phyloP scores from a whole-genome alignment of 768 basidiomycete species.

The Suillus tomentosus region DNA sequence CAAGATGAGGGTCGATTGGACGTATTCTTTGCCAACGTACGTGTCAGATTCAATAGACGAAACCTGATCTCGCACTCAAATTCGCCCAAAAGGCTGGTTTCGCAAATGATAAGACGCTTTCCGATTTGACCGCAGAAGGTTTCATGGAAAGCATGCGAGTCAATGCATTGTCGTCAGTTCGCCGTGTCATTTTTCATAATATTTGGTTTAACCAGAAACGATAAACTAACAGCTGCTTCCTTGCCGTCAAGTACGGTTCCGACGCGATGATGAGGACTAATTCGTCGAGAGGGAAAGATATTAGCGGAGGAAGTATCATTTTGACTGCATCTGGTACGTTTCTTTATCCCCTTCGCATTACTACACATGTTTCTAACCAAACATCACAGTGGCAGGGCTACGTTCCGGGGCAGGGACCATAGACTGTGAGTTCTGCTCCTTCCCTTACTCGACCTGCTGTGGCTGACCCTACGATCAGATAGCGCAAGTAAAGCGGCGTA shows the following conservation, averaged over 20 bases:
- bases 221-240: conserved; percentile 63
- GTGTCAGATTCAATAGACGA: conserved; percentile 21
- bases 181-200: conserved; percentile 11
- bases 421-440: conserved; percentile 60
- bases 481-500: conserved; percentile 94
- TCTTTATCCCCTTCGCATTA: not conserved
- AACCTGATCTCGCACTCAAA: not conserved
- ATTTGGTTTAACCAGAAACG: conserved; percentile 7
- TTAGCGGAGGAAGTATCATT: conserved; percentile 80
- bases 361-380: conserved; percentile 5
- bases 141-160: conserved; percentile 81
- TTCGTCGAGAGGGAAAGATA: conserved; percentile 64
- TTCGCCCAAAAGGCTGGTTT: conserved; percentile 61
- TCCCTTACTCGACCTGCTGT: not conserved
- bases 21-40: conserved; percentile 93
- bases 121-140: conserved; percentile 56
- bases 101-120: conserved; percentile 44
- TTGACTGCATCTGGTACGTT: conserved; percentile 79
- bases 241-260: conserved; percentile 87
- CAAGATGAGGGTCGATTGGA: conserved; percentile 86
- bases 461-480: conserved; percentile 47
- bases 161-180: conserved; percentile 62
- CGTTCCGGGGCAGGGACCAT: conserved; percentile 79
- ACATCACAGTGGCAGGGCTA: conserved; percentile 70
- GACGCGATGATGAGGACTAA: conserved; percentile 76